Evolutionary conservation across 176 grass and related monocot species (phyloP), one percentile per base, ranked within the genome.

Genomic region (Avena sativa): DNA sequence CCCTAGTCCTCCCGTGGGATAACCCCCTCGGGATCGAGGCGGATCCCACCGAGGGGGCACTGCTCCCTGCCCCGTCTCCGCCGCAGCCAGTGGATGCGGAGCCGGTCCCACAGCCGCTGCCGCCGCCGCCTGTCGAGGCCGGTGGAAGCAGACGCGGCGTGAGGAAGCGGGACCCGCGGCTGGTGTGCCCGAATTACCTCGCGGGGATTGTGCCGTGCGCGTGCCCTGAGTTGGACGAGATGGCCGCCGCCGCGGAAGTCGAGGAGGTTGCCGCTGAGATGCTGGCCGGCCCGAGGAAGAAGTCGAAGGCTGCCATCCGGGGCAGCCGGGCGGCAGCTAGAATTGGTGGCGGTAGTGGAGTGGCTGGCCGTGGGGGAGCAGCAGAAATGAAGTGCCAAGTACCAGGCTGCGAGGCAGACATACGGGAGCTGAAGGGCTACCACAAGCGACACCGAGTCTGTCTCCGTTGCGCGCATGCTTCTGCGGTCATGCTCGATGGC

Each of bases 171-270:
- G 97, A 98, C 80, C 89, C 92, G 82, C 88, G 94, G 85, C 72
- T 98, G 72, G 91, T 94, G 49, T 98, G 97, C 89, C 97, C 94
- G 53, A 98, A 98, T 40, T 98, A 92, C 82, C 84, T 98, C 20
- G 94, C 97, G 7, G 97, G 94, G 72, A 93, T 13, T 16, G 92
- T 98, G 36, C 97, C 97, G 25, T 98, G 97, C 71, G 88, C 94
- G 32, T 98, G 97, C 81, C 97, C 97, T 28, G 97, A 98, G 90
- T 12, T 91, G 89, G 97, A 98, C 74, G 94, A 86, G 88, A 87
- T 90, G 89, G 92, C 86, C 15, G 82, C 86, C 4, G 90, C 87
- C 34, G 83, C 43, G 80, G 90, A 81, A 83, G 86, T 15, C 28
- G 93, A 84, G 48, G 89, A 79, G 71, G 91, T 89, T 38, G 90